These are phyloP conservation scores for Picochlorum sp. DNA, from an alignment of 139 green algal genomes.

Conservation along the genomic window DNA sequence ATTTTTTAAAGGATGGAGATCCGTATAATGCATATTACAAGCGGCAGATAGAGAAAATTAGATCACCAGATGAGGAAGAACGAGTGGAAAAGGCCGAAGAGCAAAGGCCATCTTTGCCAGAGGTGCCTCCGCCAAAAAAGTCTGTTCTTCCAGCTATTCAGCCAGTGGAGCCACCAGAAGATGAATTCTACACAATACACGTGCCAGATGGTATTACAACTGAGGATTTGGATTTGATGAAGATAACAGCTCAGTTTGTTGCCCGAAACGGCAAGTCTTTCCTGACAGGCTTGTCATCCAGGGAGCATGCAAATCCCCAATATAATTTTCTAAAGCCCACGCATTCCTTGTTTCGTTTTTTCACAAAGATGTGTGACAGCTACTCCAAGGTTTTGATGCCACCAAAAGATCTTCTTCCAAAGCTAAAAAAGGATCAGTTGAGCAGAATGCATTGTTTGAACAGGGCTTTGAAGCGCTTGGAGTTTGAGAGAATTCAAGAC, in stretches of 20 bases:
- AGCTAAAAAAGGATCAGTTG: slow-evolving; percentile 50
- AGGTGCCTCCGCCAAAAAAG: slow-evolving; percentile 17
- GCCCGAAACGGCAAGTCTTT: slow-evolving; percentile 87
- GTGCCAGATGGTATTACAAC: slow-evolving; percentile 78
- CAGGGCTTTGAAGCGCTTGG: slow-evolving; percentile 72
- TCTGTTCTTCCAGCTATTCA: slow-evolving; percentile 33
- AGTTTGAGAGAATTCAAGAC: slow-evolving; percentile 77
- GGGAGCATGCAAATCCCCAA: slow-evolving; percentile 56
- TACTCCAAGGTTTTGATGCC: slow-evolving; percentile 93
- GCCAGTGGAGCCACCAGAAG: slow-evolving; percentile 69
- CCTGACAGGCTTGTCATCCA: slow-evolving; percentile 62
- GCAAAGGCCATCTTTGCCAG: slow-evolving; percentile 21
- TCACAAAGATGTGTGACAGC: slow-evolving; percentile 82
- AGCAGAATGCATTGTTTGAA: slow-evolving; percentile 67
- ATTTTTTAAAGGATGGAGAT: slow-evolving; percentile 83
- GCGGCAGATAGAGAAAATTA: slow-evolving; percentile 44
- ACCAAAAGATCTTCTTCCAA: slow-evolving; percentile 55
- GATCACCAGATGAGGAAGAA: slow-evolving; percentile 12
- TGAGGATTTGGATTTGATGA: slow-evolving; percentile 89
- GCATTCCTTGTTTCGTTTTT: slow-evolving; percentile 88
- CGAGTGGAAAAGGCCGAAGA: slow-evolving; percentile 22
- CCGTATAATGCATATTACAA: slow-evolving; percentile 97
- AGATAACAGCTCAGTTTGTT: slow-evolving; percentile 92
- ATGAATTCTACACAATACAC: slow-evolving; percentile 82
- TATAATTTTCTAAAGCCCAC: slow-evolving; percentile 92